Base-by-base conservation (phyloP, 371 early-diverging fungal species). In the Synchytrium microbalum region DNA sequence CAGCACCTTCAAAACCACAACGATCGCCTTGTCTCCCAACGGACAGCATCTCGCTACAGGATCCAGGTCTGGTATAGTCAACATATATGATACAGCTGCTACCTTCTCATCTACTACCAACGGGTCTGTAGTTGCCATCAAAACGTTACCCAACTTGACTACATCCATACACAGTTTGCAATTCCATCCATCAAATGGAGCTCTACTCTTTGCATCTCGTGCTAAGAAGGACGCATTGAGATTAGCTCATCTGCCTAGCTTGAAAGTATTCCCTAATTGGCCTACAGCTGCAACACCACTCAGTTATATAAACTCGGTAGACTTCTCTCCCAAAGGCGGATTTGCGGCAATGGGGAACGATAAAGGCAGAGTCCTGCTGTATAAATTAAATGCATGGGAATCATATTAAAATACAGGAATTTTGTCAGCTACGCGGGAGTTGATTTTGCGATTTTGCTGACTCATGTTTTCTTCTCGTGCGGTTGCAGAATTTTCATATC, bases 331-430 rank as follows among this genome's bases (percentile, higher is more conserved):
- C 23, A 80, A 86, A 62, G 89, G 92, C 56, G 93, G 92, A 10
- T 92, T 89, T 64, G 65, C 95, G 61, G 92, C 92, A 16, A 79
- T 92, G 57, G 93, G 95, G 31, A 94, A 94, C 71, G 87, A 84
- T 64, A 86, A 82, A 65, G 97, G 97, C 30, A 83, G 83, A 61
- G 92, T 88, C 5, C 70, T 92, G 68, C 80, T 97, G 46, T 95
- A 91, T 69, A 76, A 38, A 19, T 19, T 38, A 19, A 38, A 38
- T 38, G 46, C 46, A 38, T 38, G 46, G 46, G 46, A 38, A 19
- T 38, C 19, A 19, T 38, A 38, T 38, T 38, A 19, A 38, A 38
- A 10, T 19, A 10, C 19, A 10, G 46, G 46, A n/a, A n/a, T n/a
- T n/a, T n/a, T n/a, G n/a, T n/a, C n/a, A n/a, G n/a, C n/a, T n/a